Conservation (phyloP, 192 early-diverging fungal species). For the Coemansia sp. region DNA sequence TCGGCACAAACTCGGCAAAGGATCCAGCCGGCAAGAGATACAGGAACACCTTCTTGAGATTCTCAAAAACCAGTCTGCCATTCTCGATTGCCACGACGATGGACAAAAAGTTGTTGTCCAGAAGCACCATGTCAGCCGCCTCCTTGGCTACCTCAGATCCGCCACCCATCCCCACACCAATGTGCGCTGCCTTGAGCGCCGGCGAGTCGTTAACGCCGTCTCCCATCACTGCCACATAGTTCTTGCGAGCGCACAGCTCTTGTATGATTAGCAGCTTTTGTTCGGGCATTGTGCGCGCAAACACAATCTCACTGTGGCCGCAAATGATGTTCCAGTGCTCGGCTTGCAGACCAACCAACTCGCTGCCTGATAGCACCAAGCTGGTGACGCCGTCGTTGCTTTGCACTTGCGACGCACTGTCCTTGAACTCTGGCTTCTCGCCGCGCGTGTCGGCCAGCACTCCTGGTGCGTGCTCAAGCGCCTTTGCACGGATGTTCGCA, state of each 20-base stretch:
- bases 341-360: constrained; percentile 58
- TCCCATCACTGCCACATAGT: constrained; percentile 76
- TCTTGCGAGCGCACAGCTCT: constrained; percentile 64
- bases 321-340: constrained; percentile 70
- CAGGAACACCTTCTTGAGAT: constrained; percentile 76
- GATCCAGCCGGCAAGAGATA: constrained; percentile 74
- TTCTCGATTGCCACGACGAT: constrained; percentile 66
- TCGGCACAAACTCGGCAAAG: constrained; percentile 70
- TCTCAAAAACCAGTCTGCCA: constrained; percentile 78
- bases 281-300: constrained; percentile 78
- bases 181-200: constrained; percentile 76
- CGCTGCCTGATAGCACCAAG: constrained; percentile 61
- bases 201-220: constrained; percentile 89
- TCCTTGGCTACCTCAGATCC: constrained; percentile 75
- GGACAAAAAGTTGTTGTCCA: constrained; percentile 63
- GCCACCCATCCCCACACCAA: constrained; percentile 78
- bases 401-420: too few relatives aligned
- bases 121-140: constrained; percentile 62
- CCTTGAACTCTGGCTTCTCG: background rate
- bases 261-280: constrained; percentile 78
- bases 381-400: background rate
- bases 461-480: background rate
- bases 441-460: background rate
- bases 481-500: constrained; percentile 18
- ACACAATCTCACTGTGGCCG: constrained; percentile 68